Conservation (phyloP, 345 rosid genomes). For the Citrus mangshanensis region DNA sequence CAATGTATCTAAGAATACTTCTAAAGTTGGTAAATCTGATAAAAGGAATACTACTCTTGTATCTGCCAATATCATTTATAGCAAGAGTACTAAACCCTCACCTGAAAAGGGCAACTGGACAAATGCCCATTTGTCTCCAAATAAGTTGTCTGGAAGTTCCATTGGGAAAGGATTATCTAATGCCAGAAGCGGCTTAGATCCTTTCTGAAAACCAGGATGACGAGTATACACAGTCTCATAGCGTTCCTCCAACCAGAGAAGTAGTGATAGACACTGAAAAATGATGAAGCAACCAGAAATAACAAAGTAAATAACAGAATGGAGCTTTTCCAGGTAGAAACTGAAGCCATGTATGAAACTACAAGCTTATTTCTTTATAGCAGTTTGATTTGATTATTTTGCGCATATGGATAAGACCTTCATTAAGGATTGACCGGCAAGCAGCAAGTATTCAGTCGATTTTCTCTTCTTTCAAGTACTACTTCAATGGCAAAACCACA, state of each 20-base stretch:
- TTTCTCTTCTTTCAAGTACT: not conserved
- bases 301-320: not conserved
- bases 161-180: conserved; percentile 90
- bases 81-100: not conserved
- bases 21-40: not conserved
- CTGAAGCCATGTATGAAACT: not conserved
- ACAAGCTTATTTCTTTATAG: not conserved
- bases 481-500: not conserved
- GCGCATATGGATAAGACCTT: not conserved
- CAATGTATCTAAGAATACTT: not conserved
- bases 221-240: conserved; percentile 74
- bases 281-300: not conserved
- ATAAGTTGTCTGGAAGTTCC: conserved; percentile 86
- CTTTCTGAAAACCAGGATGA: conserved; percentile 95
- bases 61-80: not conserved
- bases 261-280: conserved; percentile 77
- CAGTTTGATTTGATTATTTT: not conserved
- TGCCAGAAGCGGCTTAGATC: conserved; percentile 72
- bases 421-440: not conserved
- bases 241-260: conserved; percentile 90
- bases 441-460: not conserved
- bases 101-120: conserved; percentile 91
- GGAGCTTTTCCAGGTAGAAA: not conserved
- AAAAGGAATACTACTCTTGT: not conserved
- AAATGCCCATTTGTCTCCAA: conserved; percentile 95